phyloP scores from a whole-genome alignment of 2,329 filamentous ascomycete genomes.

The Pezicula radicicola region DNA sequence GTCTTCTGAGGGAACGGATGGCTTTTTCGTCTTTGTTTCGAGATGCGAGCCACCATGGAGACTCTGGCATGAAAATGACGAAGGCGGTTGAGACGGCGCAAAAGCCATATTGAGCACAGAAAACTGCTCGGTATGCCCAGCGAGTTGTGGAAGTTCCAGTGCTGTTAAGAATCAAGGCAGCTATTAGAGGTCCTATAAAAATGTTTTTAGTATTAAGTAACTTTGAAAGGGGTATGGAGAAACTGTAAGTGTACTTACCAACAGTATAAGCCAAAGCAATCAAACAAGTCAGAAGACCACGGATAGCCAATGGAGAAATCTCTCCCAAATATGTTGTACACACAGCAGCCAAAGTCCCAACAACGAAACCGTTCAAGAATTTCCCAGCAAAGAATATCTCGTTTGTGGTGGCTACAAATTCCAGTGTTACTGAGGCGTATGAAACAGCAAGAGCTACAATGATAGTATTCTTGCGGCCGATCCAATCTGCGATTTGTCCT shows the following conservation, averaged over 20 bases:
- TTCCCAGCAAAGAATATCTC: slow-evolving; percentile 42
- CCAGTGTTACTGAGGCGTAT: slow-evolving; percentile 20
- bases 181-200: slow-evolving; percentile 25
- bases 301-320: slow-evolving; percentile 23
- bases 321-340: slow-evolving; percentile 43
- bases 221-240: too few relatives aligned
- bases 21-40: slow-evolving; percentile 32
- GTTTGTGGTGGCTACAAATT: slow-evolving; percentile 28
- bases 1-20: slow-evolving; percentile 29
- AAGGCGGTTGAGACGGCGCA: slow-evolving; percentile 27
- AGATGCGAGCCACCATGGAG: slow-evolving; percentile 37
- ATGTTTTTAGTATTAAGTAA: too few relatives aligned
- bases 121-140: slow-evolving; percentile 32
- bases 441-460: not conserved
- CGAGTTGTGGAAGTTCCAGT: slow-evolving; percentile 23
- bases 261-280: slow-evolving; percentile 25
- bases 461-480: slow-evolving; percentile 1
- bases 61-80: slow-evolving; percentile 39
- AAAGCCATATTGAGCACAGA: slow-evolving; percentile 31
- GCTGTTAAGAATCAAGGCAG: slow-evolving; percentile 29
- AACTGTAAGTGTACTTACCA: not conserved
- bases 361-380: slow-evolving; percentile 38
- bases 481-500: slow-evolving; percentile 32
- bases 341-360: slow-evolving; percentile 42
- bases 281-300: slow-evolving; percentile 25